Conservation (phyloP, 2,329 filamentous ascomycete species). For the Exophiala spinifera region DNA sequence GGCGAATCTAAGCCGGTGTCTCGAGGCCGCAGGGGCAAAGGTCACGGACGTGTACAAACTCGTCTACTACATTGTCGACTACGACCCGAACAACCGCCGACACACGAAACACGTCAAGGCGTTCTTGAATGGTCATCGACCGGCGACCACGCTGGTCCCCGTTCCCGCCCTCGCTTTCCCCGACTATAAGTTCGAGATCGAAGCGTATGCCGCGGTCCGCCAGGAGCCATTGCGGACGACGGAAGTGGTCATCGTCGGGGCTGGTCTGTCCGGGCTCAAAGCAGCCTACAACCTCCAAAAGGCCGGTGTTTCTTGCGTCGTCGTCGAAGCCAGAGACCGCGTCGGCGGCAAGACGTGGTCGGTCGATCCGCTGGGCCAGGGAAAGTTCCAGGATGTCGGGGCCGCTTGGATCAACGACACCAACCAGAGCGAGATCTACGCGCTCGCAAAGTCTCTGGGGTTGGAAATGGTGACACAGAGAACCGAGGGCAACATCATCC, state of each 20-base stretch:
- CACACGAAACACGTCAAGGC: constrained; percentile 40
- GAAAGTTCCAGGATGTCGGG: constrained; percentile 48
- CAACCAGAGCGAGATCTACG: constrained; percentile 49
- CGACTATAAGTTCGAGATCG: constrained; percentile 45
- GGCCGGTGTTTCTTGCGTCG: constrained; percentile 34
- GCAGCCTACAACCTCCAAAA: constrained; percentile 35
- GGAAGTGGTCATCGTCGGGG: constrained; percentile 41
- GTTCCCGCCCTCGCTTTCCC: constrained; percentile 41
- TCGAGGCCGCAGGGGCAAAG: constrained; percentile 37
- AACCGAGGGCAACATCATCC: constrained; percentile 43
- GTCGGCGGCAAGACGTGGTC: constrained; percentile 44
- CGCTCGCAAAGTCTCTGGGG: constrained; percentile 33
- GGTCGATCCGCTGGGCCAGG: constrained; percentile 26
- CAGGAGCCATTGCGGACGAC: constrained; percentile 40
- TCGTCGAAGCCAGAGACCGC: constrained; percentile 44
- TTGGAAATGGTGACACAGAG: constrained; percentile 50
- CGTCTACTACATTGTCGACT: constrained; percentile 46
- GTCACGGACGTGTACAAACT: constrained; percentile 43
- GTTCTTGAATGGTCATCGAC: constrained; percentile 41
- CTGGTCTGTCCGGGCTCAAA: constrained; percentile 39
- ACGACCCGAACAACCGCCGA: constrained; percentile 37
- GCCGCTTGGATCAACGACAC: constrained; percentile 61
- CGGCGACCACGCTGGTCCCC: constrained; percentile 44
- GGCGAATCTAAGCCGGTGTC: constrained; percentile 38
- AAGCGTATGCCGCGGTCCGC: constrained; percentile 58